Base-by-base conservation (phyloP, 228 moss, liverwort and hornwort genomes). In the Sphagnum magellanicum region DNA sequence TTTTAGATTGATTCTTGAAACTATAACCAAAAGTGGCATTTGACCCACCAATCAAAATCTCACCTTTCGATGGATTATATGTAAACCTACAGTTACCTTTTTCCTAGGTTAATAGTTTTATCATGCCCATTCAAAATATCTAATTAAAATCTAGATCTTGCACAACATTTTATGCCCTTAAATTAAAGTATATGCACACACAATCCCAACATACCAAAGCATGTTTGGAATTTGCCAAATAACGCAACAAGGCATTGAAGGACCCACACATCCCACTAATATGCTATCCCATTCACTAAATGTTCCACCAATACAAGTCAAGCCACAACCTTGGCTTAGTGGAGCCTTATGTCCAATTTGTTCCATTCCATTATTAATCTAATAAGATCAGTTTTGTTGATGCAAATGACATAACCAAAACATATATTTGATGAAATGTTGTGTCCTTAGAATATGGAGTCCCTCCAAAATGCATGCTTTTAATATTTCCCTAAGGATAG, bases 351-450 rank as follows among this genome's bases (percentile, higher is more conserved):
- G 32, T 32, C 2, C 32, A 32, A 32, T 32, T 32, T 32, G 32
- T 32, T 32, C 32, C 32, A 32, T 3, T 32, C 32, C 32, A 32
- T 32, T 32, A 32, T 3, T 32, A 55, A 55, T 55, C 0, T 12
- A 55, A 55, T 1, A 8, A 55, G 2, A 55, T 55, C 55, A 55
- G 2, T 8, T 55, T 8, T 55, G 55, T 12, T 8, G 55, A 55
- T 55, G 55, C 55, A 3, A 55, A 55, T 8, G 12, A 53, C 75
- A 50, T 80, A 93, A 89, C 92, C 98, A 75, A 98, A 90, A 72
- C 91, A 92, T 71, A 94, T 79, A 65, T 98, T 32, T 98, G 80
- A 98, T 98, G 71, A 98, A 98, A 50, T 92, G 90, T 73, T 98
- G 94, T 98, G 68, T 94, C 92, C 50, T 61, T 66, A 74, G 98